Evolutionary conservation across 768 basidiomycete species (phyloP).

Genomic region (Calocybe indica): DNA sequence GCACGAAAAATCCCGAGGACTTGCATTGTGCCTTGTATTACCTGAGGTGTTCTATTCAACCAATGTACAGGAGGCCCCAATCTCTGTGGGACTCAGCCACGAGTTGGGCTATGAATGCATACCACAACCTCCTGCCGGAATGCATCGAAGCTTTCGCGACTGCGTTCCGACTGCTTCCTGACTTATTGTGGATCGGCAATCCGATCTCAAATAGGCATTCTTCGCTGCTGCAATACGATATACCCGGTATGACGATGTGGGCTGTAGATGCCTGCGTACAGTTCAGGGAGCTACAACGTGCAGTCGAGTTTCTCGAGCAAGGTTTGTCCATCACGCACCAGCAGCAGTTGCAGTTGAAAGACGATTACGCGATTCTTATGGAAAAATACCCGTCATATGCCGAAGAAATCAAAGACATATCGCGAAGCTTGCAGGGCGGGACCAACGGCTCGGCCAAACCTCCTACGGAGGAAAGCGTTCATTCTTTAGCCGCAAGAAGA

Average conservation of each 20-base stretch:
- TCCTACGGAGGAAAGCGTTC: background rate
- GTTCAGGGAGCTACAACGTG: background rate
- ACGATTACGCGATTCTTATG: background rate
- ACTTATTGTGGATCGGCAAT: background rate
- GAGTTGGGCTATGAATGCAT: background rate
- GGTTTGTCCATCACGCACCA: constrained; percentile 1
- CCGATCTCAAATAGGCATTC: background rate
- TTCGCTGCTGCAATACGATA: background rate
- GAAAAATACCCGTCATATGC: background rate
- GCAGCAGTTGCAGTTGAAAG: background rate
- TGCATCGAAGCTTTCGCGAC: background rate
- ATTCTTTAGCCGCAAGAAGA: background rate
- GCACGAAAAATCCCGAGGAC: background rate
- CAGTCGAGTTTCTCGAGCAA: background rate
- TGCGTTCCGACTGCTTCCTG: background rate
- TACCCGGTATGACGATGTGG: background rate
- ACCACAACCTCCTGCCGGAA: background rate
- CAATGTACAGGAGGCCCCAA: constrained; percentile 6
- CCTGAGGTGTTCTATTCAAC: constrained; percentile 2
- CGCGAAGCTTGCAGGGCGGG: background rate
- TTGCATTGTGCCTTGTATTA: constrained; percentile 1
- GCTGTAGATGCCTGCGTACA: background rate
- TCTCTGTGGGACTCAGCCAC: background rate
- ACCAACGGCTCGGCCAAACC: background rate
- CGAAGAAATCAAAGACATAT: constrained; percentile 1